Evolutionary conservation across 1,139 yeast genomes (phyloP).

Genomic region (Suhomyces yuchorum): DNA sequence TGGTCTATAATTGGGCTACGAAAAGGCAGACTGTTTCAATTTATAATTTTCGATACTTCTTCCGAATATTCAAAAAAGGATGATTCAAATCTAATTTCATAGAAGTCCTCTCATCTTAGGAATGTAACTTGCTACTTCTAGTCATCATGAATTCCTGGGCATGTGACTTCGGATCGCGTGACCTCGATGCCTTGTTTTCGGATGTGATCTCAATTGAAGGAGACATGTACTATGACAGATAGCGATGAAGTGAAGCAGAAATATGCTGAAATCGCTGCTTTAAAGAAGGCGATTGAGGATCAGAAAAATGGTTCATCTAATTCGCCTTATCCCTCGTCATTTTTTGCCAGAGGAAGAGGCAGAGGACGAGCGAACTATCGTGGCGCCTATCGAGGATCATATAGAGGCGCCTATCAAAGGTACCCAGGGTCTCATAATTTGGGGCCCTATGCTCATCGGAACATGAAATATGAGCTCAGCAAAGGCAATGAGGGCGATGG

Average conservation of each 20-base stretch:
- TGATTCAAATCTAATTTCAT: no score
- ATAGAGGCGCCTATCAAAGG: background rate
- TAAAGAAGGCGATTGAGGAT: constrained; percentile 30
- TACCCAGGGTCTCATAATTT: background rate
- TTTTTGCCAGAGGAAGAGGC: constrained; percentile 7
- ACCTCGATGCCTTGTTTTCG: background rate
- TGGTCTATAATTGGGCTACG: no score
- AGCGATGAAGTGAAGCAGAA: constrained; percentile 27
- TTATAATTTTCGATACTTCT: no score
- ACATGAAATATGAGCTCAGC: constrained; percentile 28
- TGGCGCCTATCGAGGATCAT: constrained; percentile 8
- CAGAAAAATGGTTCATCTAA: constrained; percentile 16
- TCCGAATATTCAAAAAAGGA: no score
- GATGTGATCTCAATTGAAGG: background rate
- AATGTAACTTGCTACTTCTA: no score
- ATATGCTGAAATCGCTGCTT: constrained; percentile 37
- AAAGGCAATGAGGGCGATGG: background rate
- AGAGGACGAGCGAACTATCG: constrained; percentile 14
- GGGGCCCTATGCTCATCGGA: constrained; percentile 19
- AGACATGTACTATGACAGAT: constrained; percentile 8
- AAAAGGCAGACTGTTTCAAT: no score
- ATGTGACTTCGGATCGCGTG: background rate
- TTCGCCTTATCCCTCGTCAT: background rate
- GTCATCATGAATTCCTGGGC: no score
- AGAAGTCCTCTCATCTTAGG: no score